phyloP scores from a whole-genome alignment of 257 asterid genomes.

The Solanum dulcamara region DNA sequence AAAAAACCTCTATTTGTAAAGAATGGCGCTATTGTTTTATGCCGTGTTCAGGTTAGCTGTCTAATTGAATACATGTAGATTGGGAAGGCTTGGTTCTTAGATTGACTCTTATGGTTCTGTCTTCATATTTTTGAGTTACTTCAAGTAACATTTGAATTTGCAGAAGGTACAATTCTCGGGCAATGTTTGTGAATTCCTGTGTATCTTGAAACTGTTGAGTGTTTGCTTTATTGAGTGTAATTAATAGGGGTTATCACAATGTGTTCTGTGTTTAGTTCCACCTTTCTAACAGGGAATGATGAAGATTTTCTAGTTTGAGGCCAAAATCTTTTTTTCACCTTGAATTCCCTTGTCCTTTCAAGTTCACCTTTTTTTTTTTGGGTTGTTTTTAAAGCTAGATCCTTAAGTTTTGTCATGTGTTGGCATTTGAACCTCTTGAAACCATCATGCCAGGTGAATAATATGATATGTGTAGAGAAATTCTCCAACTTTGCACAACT shows the following conservation, averaged over 20 bases:
- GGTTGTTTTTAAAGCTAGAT: not conserved
- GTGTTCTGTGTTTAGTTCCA: not conserved
- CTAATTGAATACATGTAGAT: not conserved
- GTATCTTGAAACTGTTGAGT: not conserved
- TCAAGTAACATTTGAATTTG: not conserved
- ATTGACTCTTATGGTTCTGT: slow-evolving; percentile 27
- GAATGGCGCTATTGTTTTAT: slow-evolving; percentile 69
- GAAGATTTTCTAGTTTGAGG: not conserved
- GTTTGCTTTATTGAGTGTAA: not conserved
- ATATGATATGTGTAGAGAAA: slow-evolving; percentile 73
- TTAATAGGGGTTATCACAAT: not conserved
- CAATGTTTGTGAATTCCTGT: not conserved
- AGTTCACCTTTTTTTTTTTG: not conserved
- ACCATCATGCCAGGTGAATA: slow-evolving; percentile 43
- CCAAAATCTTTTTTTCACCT: not conserved
- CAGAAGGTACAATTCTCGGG: not conserved
- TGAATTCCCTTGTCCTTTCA: not conserved
- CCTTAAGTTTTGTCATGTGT: not conserved
- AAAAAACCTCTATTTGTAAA: slow-evolving; percentile 90
- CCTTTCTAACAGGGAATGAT: not conserved
- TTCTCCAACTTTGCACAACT: slow-evolving; percentile 70
- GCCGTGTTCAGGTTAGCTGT: slow-evolving; percentile 70
- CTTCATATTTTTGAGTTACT: not conserved
- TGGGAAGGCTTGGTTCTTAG: not conserved
- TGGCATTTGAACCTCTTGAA: not conserved